These are phyloP conservation scores for Pseudocercospora ulei DNA, from an alignment of 2,329 filamentous ascomycete genomes.

Conservation along the genomic window DNA sequence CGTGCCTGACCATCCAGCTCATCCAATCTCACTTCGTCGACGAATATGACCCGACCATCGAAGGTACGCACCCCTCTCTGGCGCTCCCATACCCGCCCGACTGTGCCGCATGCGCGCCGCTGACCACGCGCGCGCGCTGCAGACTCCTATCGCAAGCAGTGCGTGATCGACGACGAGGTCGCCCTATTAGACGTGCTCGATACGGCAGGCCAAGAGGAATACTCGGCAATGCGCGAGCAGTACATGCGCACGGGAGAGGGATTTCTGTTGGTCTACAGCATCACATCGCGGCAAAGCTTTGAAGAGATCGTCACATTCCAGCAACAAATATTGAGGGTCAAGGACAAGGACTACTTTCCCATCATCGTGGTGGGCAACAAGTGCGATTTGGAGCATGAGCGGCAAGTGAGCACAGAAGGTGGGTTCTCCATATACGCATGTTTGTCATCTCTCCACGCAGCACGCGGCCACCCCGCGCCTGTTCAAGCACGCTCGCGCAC, in stretches of 20 bases:
- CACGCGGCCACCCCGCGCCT: conserved; percentile 22
- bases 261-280: conserved; percentile 95
- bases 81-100: too few relatives aligned
- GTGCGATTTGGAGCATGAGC: conserved; percentile 90
- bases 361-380: conserved; percentile 99
- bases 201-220: conserved; percentile 97
- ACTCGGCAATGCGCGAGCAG: conserved; percentile 98
- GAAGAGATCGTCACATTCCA: conserved; percentile 98
- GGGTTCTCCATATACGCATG: conserved; percentile 34
- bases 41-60: conserved; percentile 98
- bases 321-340: conserved; percentile 95
- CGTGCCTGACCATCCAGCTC: conserved; percentile 89
- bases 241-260: conserved; percentile 99
- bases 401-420: conserved; percentile 89
- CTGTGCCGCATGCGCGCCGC: too few relatives aligned
- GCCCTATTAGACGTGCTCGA: conserved; percentile 95
- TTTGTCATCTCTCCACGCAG: conserved; percentile 9
- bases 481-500: conserved; percentile 13
- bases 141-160: conserved; percentile 99
- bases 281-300: conserved; percentile 92
- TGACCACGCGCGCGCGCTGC: conserved; percentile 26
- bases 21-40: conserved; percentile 88
- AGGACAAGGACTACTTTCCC: conserved; percentile 99
- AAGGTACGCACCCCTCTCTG: conserved; percentile 55
- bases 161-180: conserved; percentile 95